Evolutionary conservation across 768 basidiomycete species (phyloP).

Genomic region (Suillus spraguei): DNA sequence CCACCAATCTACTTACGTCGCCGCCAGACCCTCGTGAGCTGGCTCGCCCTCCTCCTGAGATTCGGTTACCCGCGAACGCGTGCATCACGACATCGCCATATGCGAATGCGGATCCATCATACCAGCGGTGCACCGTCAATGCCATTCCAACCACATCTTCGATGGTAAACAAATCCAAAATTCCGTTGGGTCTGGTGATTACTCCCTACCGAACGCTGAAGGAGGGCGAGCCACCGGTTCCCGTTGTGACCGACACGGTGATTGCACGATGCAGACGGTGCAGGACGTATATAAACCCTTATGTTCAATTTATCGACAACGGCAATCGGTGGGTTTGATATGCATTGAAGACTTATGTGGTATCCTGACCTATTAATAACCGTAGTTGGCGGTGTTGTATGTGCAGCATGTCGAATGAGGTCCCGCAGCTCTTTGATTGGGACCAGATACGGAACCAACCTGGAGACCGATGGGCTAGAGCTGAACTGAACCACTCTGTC

Average conservation of each 20-base stretch:
- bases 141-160: slow-evolving; percentile 91
- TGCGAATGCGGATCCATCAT: slow-evolving; percentile 87
- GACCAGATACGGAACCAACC: slow-evolving; percentile 92
- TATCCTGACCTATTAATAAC: slow-evolving; percentile 3
- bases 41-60: slow-evolving; percentile 81
- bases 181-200: slow-evolving; percentile 87
- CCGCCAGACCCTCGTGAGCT: slow-evolving; percentile 92
- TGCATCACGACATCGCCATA: slow-evolving; percentile 75
- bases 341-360: slow-evolving; percentile 9
- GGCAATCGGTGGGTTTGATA: slow-evolving; percentile 72
- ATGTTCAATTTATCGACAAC: slow-evolving; percentile 96
- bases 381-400: slow-evolving; percentile 96
- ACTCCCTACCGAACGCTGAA: slow-evolving; percentile 89
- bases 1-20: slow-evolving; percentile 89
- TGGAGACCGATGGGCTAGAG: slow-evolving; percentile 91
- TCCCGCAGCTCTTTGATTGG: slow-evolving; percentile 98
- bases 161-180: slow-evolving; percentile 84
- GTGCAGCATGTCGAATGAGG: slow-evolving; percentile 98
- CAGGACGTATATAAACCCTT: slow-evolving; percentile 97
- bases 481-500: slow-evolving; percentile 91
- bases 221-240: slow-evolving; percentile 81
- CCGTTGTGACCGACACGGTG: slow-evolving; percentile 90
- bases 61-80: slow-evolving; percentile 84
- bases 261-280: slow-evolving; percentile 96
- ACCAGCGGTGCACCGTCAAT: slow-evolving; percentile 90